A percentile compares a stretch with the other conserved stretches of the same genome.
Evolutionary conservation across 345 rosid species (phyloP).

Genomic region (Populus euphratica): DNA sequence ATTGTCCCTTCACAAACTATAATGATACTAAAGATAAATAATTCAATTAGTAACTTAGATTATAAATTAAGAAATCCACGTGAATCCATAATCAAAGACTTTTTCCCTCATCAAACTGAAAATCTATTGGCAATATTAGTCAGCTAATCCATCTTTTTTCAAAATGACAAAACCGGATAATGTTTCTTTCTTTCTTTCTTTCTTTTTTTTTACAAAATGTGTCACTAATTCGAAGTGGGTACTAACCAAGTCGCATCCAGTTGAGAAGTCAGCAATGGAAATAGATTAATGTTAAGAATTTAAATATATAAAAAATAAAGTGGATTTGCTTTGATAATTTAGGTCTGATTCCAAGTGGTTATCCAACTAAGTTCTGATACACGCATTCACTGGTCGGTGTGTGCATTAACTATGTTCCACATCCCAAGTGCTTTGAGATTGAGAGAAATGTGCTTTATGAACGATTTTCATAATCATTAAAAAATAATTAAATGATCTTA

Average conservation of each 20-base stretch:
- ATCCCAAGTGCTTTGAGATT: not conserved
- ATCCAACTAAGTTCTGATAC: not conserved
- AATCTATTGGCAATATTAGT: not conserved
- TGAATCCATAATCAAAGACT: not conserved
- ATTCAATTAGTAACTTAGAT: not conserved
- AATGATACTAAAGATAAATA: not conserved
- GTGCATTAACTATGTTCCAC: not conserved
- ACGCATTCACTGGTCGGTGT: not conserved
- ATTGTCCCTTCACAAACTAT: not conserved
- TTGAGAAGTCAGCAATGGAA: not conserved
- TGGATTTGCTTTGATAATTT: no score
- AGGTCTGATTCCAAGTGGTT: not conserved
- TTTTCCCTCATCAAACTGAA: not conserved
- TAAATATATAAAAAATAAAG: no score
- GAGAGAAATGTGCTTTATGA: not conserved
- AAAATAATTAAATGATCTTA: not conserved
- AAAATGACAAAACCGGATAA: not conserved
- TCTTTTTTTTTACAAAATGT: no score
- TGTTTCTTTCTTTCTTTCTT: no score
- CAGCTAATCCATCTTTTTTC: not conserved
- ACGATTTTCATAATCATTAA: not conserved
- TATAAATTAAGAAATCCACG: not conserved
- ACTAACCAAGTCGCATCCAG: not conserved
- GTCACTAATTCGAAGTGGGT: not conserved
- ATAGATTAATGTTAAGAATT: not conserved